phyloP scores from a whole-genome alignment of 176 grass and related monocot species.

The Stipa capillata region DNA sequence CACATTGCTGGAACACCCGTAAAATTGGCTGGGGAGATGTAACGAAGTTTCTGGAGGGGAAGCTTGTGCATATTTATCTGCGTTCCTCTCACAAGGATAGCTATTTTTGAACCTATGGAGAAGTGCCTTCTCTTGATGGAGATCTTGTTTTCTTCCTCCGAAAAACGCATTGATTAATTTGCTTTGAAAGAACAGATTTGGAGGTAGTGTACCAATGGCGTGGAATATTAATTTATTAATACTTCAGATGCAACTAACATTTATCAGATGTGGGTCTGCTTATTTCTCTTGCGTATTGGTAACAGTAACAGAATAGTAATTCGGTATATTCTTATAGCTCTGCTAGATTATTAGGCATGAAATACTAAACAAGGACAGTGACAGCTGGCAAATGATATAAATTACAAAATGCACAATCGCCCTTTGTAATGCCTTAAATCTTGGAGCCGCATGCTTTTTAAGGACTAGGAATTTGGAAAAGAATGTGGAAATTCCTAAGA shows the following conservation, averaged over 20 bases:
- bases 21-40: neutral
- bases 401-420: neutral
- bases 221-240: neutral
- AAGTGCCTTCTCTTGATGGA: neutral
- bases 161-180: neutral
- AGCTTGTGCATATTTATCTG: neutral
- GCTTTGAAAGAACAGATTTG: neutral
- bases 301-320: neutral
- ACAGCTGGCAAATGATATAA: neutral
- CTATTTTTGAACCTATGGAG: neutral
- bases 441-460: neutral
- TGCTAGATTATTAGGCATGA: neutral
- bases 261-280: neutral
- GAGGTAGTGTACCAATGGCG: neutral
- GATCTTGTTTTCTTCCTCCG: neutral
- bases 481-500: neutral
- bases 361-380: neutral
- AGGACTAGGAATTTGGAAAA: neutral
- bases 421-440: neutral
- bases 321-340: neutral
- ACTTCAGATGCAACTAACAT: neutral
- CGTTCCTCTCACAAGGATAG: neutral
- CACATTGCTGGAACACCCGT: neutral
- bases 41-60: neutral
- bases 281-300: neutral